Base-by-base conservation (phyloP, 2,329 filamentous ascomycete species). In the Pseudocercospora pini-densiflorae region DNA sequence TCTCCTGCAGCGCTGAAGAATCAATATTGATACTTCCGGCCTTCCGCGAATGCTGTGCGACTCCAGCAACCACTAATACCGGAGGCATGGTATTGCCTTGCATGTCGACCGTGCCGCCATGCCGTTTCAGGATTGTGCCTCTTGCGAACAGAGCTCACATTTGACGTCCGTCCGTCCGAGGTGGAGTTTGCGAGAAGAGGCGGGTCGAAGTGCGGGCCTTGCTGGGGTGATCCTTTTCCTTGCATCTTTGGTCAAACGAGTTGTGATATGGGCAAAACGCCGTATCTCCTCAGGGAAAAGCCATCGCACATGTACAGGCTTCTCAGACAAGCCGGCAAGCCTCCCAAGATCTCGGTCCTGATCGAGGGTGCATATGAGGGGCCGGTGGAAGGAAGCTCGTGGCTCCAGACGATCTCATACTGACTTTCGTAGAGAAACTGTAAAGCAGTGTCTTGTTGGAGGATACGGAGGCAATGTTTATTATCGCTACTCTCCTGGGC, bases 41-140 rank as follows among this genome's bases (percentile, higher is more conserved):
- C 19, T 24, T 61, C 59, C 43, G 59, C 45, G 24, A 27, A 24
- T 49, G 59, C 40, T 21, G 59, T 61, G 58, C 29, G 29, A 61
- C 58, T 61, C 47, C 24, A 47, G 47, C 24, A 23, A 40, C 58
- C 58, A 51, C 27, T 40, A 40, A 40, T 21, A 58, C 16, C 31
- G 54, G 54, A 21, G 16, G 8, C 29, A 40, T 58, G 54, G 29
- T 21, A 58, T 24, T 40, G 54, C 54, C 54, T 58, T 58, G 54
- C 54, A 58, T 58, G 54, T 58, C 54, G 23, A 21, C n/a, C 54
- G 21, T n/a, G 9, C 53, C 31, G 53, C 53, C 53, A 36, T 33
- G 14, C 53, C 53, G 21, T 57, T 31, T 31, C 53, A 24, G 49
- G 21, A 53, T 19, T 5, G 45, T 47, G 45, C n/a, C 49, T 54